Conservation (phyloP, 495 filamentous ascomycete species). For the Daldinia caldariorum region DNA sequence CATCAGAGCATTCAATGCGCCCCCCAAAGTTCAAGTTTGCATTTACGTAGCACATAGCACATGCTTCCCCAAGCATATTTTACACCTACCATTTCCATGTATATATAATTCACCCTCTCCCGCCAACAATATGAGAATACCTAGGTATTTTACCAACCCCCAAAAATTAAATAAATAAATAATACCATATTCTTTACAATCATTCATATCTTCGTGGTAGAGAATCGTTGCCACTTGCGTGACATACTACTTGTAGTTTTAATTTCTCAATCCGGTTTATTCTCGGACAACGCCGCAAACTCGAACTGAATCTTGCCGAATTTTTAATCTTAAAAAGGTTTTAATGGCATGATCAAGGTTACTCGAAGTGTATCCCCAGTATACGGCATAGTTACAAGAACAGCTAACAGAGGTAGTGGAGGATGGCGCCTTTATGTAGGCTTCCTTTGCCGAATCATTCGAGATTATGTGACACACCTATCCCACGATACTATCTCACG, state of each 20-base stretch:
- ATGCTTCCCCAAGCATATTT: too few relatives aligned
- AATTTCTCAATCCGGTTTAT: not conserved
- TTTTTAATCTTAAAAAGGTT: not conserved
- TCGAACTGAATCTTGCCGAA: not conserved
- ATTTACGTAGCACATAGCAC: too few relatives aligned
- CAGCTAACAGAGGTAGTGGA: not conserved
- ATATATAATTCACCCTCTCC: too few relatives aligned
- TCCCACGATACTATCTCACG: constrained; percentile 22
- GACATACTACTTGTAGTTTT: not conserved
- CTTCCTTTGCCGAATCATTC: constrained; percentile 17
- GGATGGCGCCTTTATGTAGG: not conserved
- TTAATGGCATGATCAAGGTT: constrained; percentile 29
- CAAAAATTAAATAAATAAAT: too few relatives aligned
- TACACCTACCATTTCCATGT: too few relatives aligned
- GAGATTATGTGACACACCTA: constrained; percentile 19
- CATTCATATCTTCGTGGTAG: too few relatives aligned
- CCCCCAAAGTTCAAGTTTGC: too few relatives aligned
- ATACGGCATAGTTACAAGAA: constrained; percentile 6
- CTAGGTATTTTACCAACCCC: too few relatives aligned
- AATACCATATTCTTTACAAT: too few relatives aligned
- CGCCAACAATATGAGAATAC: too few relatives aligned
- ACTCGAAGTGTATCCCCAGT: constrained; percentile 28
- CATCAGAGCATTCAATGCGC: too few relatives aligned
- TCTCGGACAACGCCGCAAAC: not conserved
- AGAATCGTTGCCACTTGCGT: too few relatives aligned